Conservation (phyloP, 2,329 filamentous ascomycete genomes). For the Dactylellina leptospora region DNA sequence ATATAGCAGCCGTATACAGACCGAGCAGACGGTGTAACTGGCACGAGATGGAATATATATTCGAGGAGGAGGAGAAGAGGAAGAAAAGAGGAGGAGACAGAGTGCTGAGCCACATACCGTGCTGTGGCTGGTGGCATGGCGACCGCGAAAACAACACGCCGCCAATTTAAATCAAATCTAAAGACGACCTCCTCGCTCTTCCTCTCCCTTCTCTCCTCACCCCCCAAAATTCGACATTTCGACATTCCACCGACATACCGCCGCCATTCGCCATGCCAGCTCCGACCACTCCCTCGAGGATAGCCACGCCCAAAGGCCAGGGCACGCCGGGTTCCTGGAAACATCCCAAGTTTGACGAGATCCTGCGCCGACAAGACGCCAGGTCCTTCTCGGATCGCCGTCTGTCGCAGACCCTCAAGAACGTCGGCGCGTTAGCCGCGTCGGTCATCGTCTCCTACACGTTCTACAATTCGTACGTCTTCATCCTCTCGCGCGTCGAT, state of each 20-base stretch:
- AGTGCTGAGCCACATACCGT: too few relatives aligned
- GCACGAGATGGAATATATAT: too few relatives aligned
- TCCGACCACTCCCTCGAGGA: conserved; percentile 34
- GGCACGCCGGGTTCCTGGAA: conserved; percentile 52
- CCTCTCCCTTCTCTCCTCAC: neutral
- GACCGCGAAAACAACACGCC: conserved; percentile 47
- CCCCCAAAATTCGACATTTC: conserved; percentile 12
- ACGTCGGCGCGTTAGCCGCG: conserved; percentile 15
- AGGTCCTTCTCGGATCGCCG: conserved; percentile 44
- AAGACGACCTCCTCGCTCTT: neutral
- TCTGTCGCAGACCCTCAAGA: conserved; percentile 37
- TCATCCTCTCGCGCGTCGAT: neutral
- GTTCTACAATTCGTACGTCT: conserved; percentile 46
- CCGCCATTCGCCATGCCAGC: conserved; percentile 24
- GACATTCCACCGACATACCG: neutral
- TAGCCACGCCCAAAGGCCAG: conserved; percentile 17
- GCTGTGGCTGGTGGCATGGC: conserved; percentile 45
- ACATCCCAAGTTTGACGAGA: conserved; percentile 51
- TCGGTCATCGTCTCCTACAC: conserved; percentile 24
- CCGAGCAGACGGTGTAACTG: too few relatives aligned
- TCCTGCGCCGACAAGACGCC: conserved; percentile 45
- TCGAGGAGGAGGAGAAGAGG: too few relatives aligned
- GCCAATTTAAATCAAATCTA: neutral
- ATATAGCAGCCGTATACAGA: too few relatives aligned
- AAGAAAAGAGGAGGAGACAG: too few relatives aligned